Evolutionary conservation across 805 yeast species (phyloP), one percentile per base, ranked within the genome.

Genomic region (Helenozyma rhizophorensis): DNA sequence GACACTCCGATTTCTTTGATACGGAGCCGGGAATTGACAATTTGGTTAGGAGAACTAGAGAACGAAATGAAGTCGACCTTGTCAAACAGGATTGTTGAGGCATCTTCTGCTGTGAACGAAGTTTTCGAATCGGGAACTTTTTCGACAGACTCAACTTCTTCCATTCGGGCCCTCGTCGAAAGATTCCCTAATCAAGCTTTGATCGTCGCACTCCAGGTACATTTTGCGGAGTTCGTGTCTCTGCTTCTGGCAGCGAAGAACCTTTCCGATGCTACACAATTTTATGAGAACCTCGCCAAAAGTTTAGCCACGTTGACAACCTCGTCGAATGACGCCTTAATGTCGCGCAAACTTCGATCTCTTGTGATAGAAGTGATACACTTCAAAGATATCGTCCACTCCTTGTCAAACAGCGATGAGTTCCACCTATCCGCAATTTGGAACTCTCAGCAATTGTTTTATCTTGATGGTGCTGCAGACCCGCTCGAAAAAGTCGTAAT

Each of bases 321-420:
- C 2, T 6, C 21, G 4, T 27, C 39, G 1, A 45, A 46, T 1
- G 56, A 68, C 10, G 24, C 50, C 0, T 14, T 41, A 0, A 29
- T 68, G 4, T 48, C 49, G 10, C 58, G 78, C 31, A 77, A 76
- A 36, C 40, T 68, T 14, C 87, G 84, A 47, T 65, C 73, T 9
- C 47, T 85, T n/a, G 65, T 84, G 9, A 72, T 83, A 16, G 96
- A 87, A 41, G 38, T 73, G 5, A 67, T 82, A 5, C 87, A 83
- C 39, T 82, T 78, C 25, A 50, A 64, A 17, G 72, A 73, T 23
- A 61, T 73, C 1, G 22, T 71, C 2, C 25, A 29, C 1, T 65
- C 12, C 12, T 34, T 21, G 23, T 32, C 3, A 27, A 38, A 11
- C 21, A 34, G 5, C 49, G 10, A 33, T 31, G 1, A 28, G 3